A percentile compares a stretch with the other conserved stretches of the same genome.
Conservation (phyloP, 148 eudicot species). For the Pouteria glomerata region DNA sequence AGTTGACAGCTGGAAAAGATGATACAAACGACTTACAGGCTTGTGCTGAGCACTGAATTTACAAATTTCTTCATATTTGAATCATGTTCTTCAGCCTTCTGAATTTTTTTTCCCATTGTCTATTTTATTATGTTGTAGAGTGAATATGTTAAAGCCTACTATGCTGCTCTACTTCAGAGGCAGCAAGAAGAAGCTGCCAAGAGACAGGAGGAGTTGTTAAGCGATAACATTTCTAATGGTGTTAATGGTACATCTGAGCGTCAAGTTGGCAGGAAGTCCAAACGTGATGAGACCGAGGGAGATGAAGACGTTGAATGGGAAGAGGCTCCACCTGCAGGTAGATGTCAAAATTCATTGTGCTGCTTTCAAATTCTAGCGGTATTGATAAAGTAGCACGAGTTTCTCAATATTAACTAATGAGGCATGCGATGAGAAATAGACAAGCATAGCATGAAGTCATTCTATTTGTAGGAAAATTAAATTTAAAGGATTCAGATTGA, state of each 20-base stretch:
- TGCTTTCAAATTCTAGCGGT: neutral
- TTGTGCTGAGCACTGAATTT: neutral
- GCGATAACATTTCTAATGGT: slow-evolving; percentile 19
- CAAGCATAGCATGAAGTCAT: slow-evolving; percentile 8
- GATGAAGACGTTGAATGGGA: slow-evolving; percentile 75
- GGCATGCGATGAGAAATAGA: neutral
- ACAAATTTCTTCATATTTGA: neutral
- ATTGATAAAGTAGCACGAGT: neutral
- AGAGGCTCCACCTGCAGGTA: slow-evolving; percentile 73
- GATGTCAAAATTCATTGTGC: neutral
- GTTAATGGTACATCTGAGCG: slow-evolving; percentile 35
- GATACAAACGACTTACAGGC: slow-evolving; percentile 61
- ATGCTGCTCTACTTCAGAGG: slow-evolving; percentile 67
- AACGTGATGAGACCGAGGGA: slow-evolving; percentile 48
- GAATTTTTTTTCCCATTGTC: neutral
- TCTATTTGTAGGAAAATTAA: neutral
- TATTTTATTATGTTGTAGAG: slow-evolving; percentile 41
- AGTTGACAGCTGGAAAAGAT: slow-evolving; percentile 37
- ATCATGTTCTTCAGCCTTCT: neutral
- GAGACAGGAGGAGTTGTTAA: slow-evolving; percentile 35
- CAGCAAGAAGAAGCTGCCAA: slow-evolving; percentile 62
- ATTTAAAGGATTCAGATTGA: neutral
- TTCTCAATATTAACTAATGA: neutral
- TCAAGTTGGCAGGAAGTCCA: slow-evolving; percentile 65
- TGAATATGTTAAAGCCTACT: slow-evolving; percentile 86